Conservation (phyloP, 345 rosid species). For the Boechera stricta region DNA sequence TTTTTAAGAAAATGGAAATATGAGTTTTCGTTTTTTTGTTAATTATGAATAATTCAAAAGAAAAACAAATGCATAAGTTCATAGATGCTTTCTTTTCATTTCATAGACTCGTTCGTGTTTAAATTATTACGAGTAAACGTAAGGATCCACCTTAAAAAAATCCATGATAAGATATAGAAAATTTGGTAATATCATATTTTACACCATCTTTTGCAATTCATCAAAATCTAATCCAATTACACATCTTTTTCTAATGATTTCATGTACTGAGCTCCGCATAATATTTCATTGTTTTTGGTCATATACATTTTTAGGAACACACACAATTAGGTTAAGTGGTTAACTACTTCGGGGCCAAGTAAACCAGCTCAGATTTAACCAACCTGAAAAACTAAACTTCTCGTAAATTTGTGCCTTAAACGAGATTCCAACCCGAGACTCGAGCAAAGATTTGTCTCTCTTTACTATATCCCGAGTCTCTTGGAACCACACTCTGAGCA, state of each 20-base stretch:
- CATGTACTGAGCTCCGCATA: neutral
- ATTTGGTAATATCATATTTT: no score
- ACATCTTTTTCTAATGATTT: neutral
- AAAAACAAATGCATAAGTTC: no score
- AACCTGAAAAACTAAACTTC: slow-evolving; percentile 9
- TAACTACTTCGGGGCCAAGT: neutral
- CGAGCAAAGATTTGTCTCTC: neutral
- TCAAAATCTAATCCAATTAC: neutral
- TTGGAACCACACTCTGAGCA: slow-evolving; percentile 94
- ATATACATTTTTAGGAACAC: neutral
- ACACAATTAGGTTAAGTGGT: neutral
- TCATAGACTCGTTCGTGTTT: no score
- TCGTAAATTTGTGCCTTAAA: neutral
- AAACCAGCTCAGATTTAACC: neutral
- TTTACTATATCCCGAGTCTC: slow-evolving; percentile 68
- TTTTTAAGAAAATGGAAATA: no score
- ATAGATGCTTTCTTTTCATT: no score
- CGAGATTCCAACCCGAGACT: neutral
- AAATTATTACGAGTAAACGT: no score
- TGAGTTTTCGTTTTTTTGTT: no score
- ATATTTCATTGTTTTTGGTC: neutral
- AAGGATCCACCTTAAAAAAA: no score
- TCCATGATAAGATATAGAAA: no score
- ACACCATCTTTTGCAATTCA: neutral
- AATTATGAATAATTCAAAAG: no score